These are phyloP conservation scores for Leptographium procerum DNA, from an alignment of 2,329 filamentous ascomycete species.

Conservation along the genomic window DNA sequence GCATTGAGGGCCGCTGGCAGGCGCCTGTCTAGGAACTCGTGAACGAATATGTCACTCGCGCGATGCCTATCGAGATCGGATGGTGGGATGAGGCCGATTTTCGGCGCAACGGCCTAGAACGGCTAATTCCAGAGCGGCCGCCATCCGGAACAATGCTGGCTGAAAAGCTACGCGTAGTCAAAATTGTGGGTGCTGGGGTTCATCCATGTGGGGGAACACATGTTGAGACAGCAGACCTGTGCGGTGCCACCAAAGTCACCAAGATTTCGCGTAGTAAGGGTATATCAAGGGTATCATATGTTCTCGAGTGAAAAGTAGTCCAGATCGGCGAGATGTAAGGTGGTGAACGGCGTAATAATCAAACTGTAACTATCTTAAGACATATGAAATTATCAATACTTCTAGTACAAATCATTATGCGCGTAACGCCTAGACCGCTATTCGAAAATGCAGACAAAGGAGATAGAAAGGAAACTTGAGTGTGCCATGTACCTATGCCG, in stretches of 20 bases:
- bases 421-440: background rate
- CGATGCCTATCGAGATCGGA: slow-evolving; percentile 49
- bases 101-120: slow-evolving; percentile 36
- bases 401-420: background rate
- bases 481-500: too few relatives aligned
- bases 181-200: slow-evolving; percentile 54
- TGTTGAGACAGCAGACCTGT: slow-evolving; percentile 47
- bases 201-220: slow-evolving; percentile 72
- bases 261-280: slow-evolving; percentile 58
- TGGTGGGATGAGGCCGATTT: slow-evolving; percentile 60
- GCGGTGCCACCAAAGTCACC: slow-evolving; percentile 50
- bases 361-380: background rate
- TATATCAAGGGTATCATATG: slow-evolving; percentile 44
- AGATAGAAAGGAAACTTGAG: background rate
- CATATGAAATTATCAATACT: background rate
- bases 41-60: slow-evolving; percentile 43
- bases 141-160: slow-evolving; percentile 21
- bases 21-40: slow-evolving; percentile 48
- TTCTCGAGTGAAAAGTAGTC: slow-evolving; percentile 1
- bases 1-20: slow-evolving; percentile 54
- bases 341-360: background rate
- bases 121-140: slow-evolving; percentile 40
- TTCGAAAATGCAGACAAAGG: background rate
- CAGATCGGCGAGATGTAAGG: too few relatives aligned
- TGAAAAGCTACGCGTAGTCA: slow-evolving; percentile 54